Evolutionary conservation across 495 filamentous ascomycete species (phyloP).

Genomic region (Penicillium parvum): DNA sequence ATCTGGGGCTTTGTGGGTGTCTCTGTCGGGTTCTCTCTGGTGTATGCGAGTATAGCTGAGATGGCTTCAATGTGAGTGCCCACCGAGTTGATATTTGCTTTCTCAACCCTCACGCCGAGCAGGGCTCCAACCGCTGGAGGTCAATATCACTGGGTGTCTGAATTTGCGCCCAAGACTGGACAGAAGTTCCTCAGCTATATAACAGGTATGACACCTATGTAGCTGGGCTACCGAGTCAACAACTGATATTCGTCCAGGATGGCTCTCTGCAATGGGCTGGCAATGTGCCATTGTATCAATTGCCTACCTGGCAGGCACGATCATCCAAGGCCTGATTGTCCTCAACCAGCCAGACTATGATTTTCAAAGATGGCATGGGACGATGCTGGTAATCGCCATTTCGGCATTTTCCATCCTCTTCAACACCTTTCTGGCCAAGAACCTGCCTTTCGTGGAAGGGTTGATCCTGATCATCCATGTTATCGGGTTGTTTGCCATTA

Average conservation of each 20-base stretch:
- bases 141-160: slow-evolving; percentile 58
- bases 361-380: slow-evolving; percentile 56
- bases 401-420: slow-evolving; percentile 47
- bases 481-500: slow-evolving; percentile 56
- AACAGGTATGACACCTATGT: slow-evolving; percentile 34
- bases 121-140: slow-evolving; percentile 49
- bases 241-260: slow-evolving; percentile 33
- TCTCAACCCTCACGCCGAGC: neutral
- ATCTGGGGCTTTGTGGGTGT: slow-evolving; percentile 54
- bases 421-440: slow-evolving; percentile 51
- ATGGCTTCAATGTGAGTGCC: slow-evolving; percentile 52
- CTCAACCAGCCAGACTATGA: slow-evolving; percentile 45
- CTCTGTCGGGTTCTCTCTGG: slow-evolving; percentile 41
- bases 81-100: neutral
- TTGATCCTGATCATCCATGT: slow-evolving; percentile 58
- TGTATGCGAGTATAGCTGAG: slow-evolving; percentile 50
- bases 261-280: slow-evolving; percentile 59
- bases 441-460: slow-evolving; percentile 54
- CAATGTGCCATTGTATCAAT: slow-evolving; percentile 51
- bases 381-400: slow-evolving; percentile 52
- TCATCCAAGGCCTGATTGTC: slow-evolving; percentile 57
- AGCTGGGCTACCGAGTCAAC: neutral
- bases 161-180: slow-evolving; percentile 49
- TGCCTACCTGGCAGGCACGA: slow-evolving; percentile 51
- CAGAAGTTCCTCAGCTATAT: slow-evolving; percentile 59